Base-by-base conservation (phyloP, 192 early-diverging fungal species). In the Obelidium mucronatum region DNA sequence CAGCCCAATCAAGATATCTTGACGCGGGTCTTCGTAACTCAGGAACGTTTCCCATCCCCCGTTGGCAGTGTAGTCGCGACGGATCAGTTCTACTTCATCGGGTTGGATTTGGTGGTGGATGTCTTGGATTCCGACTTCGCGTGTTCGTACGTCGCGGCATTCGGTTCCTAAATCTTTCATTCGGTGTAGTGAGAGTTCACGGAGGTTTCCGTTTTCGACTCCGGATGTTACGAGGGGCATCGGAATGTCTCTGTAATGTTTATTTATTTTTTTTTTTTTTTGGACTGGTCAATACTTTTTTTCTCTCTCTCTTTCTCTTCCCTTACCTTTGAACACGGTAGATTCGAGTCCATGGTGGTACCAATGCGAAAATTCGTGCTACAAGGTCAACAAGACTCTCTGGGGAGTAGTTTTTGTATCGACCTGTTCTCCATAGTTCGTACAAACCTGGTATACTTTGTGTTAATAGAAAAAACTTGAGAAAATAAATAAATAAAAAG, bases 1-100 rank as follows among this genome's bases (percentile, higher is more conserved):
- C 58, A 99, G 84, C 17, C 97, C 97, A 67, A 99, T 96, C 52
- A 99, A 83, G 76, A 99, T 98, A 72, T 99, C 98, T 65, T 95
- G 91, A 31, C 92, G 88, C 2, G 98, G 96, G 81, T 99, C 98
- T 82, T 99, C 98, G 79, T 98, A 99, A 36, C 95, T 92, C 63
- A 99, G 82, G 73, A 99, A 99, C 11, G 98, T 99, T 86, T 99
- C 98, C 98, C 98, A 99, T 3, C 98, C 97, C 62, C 94, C 93
- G 76, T 98, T 99, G 36, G 98, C 98, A 19, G 91, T 89, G 78
- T 99, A 99, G 80, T 99, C 98, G n/a, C 98, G 86, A 2, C 98
- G 91, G 61, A 99, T 93, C 51, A 98, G 85, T 81, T 99, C 98
- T 13, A 96, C 79, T 75, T 98, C 92, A 39, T 98, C 96, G 0